Evolutionary conservation across 371 early-diverging fungal genomes (phyloP).

Genomic region (Mucor plumbeus): DNA sequence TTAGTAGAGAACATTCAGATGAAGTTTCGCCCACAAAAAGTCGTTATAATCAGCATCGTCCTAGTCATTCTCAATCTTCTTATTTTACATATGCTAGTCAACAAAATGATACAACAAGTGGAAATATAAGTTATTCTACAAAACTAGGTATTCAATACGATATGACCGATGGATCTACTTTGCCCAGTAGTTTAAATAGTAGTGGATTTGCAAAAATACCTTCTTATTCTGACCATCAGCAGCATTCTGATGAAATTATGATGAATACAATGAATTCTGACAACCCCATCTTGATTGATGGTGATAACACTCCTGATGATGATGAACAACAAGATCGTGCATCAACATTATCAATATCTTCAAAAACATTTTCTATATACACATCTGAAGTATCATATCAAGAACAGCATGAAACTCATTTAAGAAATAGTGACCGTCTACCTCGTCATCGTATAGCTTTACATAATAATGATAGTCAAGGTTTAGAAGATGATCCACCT

Average conservation of each 20-base stretch:
- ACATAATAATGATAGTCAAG: background rate
- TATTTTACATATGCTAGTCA: slow-evolving; percentile 13
- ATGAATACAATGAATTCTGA: background rate
- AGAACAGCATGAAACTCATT: slow-evolving; percentile 3
- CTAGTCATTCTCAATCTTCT: slow-evolving; percentile 46
- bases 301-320: background rate
- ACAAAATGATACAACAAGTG: background rate
- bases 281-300: background rate
- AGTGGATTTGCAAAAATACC: slow-evolving; percentile 34
- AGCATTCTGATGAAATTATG: background rate
- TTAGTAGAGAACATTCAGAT: slow-evolving; percentile 3
- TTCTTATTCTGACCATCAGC: background rate
- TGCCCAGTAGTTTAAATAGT: slow-evolving; percentile 28
- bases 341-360: slow-evolving; percentile 25
- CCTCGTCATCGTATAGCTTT: slow-evolving; percentile 21
- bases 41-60: slow-evolving; percentile 20
- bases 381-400: background rate
- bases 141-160: slow-evolving; percentile 1
- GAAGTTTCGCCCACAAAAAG: background rate
- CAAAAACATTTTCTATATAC: slow-evolving; percentile 26
- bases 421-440: no score
- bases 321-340: slow-evolving; percentile 15
- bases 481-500: background rate
- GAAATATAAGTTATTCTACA: background rate
- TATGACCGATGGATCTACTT: slow-evolving; percentile 10